These are phyloP conservation scores for Hyaloperonospora brassicae DNA, from an alignment of 352 stramenopile genomes.

Conservation along the genomic window DNA sequence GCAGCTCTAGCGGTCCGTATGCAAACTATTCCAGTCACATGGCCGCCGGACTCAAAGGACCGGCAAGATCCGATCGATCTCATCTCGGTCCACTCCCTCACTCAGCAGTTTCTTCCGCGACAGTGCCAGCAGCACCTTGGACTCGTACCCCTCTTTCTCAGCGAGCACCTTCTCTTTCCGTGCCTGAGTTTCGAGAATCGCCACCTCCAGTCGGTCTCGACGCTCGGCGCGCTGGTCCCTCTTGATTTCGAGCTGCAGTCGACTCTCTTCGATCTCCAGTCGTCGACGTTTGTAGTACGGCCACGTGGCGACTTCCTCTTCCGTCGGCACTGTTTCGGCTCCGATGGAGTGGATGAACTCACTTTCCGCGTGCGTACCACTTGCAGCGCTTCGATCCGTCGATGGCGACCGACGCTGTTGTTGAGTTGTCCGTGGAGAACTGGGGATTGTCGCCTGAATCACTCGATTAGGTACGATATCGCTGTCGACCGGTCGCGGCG, in stretches of 20 bases:
- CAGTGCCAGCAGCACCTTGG: constrained; percentile 39
- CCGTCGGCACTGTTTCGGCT: background rate
- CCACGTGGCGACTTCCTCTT: constrained; percentile 1
- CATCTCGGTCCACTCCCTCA: constrained; percentile 35
- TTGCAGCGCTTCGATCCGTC: background rate
- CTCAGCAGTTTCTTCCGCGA: constrained; percentile 48
- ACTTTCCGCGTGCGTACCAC: constrained; percentile 17
- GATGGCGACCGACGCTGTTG: constrained; percentile 13
- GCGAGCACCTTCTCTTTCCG: constrained; percentile 29
- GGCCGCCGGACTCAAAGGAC: constrained; percentile 5
- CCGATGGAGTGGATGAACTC: constrained; percentile 13
- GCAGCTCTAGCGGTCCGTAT: background rate
- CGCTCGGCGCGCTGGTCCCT: constrained; percentile 33
- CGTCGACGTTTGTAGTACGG: constrained; percentile 24
- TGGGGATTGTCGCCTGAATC: background rate
- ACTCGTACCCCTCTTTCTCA: constrained; percentile 41
- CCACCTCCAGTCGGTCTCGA: constrained; percentile 32
- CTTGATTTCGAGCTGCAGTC: constrained; percentile 40
- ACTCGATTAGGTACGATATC: too few relatives aligned
- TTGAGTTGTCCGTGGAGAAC: constrained; percentile 16
- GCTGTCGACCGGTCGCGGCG: background rate
- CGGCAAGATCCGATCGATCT: constrained; percentile 51
- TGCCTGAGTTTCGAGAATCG: constrained; percentile 41
- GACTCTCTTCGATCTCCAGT: constrained; percentile 56
- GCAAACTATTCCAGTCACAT: background rate